These are phyloP conservation scores for Curvularia spicifera DNA, from an alignment of 2,329 filamentous ascomycete genomes.

Conservation along the genomic window DNA sequence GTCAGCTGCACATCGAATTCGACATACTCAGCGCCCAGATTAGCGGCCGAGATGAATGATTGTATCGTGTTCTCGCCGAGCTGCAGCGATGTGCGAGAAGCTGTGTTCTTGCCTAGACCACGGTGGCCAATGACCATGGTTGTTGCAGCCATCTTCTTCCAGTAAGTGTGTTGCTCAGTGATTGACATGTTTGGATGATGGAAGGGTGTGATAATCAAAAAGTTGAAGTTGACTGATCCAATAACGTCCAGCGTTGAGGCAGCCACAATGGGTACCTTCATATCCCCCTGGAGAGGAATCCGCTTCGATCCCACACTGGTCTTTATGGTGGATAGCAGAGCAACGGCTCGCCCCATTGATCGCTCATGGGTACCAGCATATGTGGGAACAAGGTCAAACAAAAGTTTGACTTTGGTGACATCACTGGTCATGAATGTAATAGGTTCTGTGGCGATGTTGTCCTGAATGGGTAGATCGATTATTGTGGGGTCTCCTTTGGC, in stretches of 20 bases:
- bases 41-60: conserved; percentile 95
- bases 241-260: conserved; percentile 85
- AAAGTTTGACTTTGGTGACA: conserved; percentile 78
- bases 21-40: conserved; percentile 78
- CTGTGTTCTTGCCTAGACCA: conserved; percentile 85
- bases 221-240: conserved; percentile 95
- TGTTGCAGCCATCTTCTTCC: conserved; percentile 88
- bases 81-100: conserved; percentile 84
- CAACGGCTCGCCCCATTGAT: conserved; percentile 85
- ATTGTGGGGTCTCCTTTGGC: conserved; percentile 86
- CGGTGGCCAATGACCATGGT: conserved; percentile 81
- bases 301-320: conserved; percentile 81
- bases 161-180: conserved; percentile 90
- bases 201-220: conserved; percentile 93
- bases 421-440: conserved; percentile 86
- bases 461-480: conserved; percentile 90
- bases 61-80: conserved; percentile 94
- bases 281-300: conserved; percentile 91
- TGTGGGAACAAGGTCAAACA: conserved; percentile 95
- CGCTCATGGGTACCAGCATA: conserved; percentile 84
- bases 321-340: conserved; percentile 84
- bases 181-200: conserved; percentile 92
- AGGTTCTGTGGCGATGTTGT: conserved; percentile 91
- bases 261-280: conserved; percentile 88
- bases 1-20: conserved; percentile 92